Evolutionary conservation across 441 rosid genomes (phyloP), one percentile per base, ranked within the genome.

Genomic region (Jatropha multifida): DNA sequence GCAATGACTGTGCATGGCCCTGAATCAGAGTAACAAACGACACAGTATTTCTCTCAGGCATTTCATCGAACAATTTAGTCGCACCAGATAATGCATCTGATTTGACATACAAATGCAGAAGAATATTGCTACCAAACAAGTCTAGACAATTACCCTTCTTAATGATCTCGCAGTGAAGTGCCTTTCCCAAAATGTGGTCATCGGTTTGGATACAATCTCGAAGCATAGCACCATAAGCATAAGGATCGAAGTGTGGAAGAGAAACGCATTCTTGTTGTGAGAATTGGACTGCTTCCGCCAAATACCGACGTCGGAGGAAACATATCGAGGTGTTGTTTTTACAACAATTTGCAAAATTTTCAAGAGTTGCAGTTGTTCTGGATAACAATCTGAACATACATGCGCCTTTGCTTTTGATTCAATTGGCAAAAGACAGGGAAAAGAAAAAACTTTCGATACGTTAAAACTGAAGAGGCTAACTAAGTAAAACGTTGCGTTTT

Each of bases 141-240:
- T 96, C 99, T 68, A 94, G 79, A 86, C 88, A 88, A 81, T 80
- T 83, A 3, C 99, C 98, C 78, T 71, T 84, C 85, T 96, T 94
- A 14, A 90, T 4, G 26, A 88, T 74, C 6, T 85, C 80, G 70
- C 92, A 87, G 52, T 94, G 98, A 42, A 91, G 74, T 62, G 88
- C 84, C 80, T 68, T 88, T 18, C 86, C 88, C n/a, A 76, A 49
- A 27, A 52, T 3, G 20, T 63, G 73, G 55, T 90, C 93, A 76
- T 79, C 90, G 73, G 69, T 81, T 71, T 58, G 87, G 88, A 94
- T 83, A 80, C 91, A 91, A 68, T 73, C 79, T 85, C 85, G 96
- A 62, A 96, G 95, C 82, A 83, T 64, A n/a, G 81, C 27, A 40
- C 86, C 88, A 68, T 88, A 91, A 12, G 79, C 72, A 77, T 78